These are phyloP conservation scores for Suillus hirtellus DNA, from an alignment of 768 basidiomycete species.

Conservation along the genomic window DNA sequence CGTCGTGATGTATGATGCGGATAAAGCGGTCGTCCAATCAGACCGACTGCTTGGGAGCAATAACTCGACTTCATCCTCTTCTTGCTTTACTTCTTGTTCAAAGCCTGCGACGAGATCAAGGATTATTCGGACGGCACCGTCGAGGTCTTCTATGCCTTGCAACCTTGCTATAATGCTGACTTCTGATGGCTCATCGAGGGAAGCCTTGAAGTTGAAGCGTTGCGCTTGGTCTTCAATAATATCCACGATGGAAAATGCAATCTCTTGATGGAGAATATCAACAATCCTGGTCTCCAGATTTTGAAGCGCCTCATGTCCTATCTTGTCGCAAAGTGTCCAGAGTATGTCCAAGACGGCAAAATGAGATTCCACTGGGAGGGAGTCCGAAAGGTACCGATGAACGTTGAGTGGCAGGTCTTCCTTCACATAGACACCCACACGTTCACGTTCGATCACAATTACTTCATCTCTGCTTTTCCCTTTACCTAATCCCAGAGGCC, in stretches of 20 bases:
- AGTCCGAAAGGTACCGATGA: constrained; percentile 48
- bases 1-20: constrained; percentile 60
- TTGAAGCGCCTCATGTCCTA: constrained; percentile 59
- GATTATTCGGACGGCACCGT: constrained; percentile 52
- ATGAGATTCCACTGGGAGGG: constrained; percentile 47
- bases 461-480: constrained; percentile 43
- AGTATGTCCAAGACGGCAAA: constrained; percentile 59
- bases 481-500: constrained; percentile 70
- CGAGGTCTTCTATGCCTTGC: constrained; percentile 55
- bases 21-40: constrained; percentile 62
- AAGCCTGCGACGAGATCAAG: constrained; percentile 75
- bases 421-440: constrained; percentile 58
- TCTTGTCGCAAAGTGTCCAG: constrained; percentile 60
- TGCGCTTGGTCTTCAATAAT: constrained; percentile 67
- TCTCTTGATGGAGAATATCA: constrained; percentile 74
- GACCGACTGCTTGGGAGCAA: constrained; percentile 54
- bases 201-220: constrained; percentile 51
- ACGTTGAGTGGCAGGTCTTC: constrained; percentile 71
- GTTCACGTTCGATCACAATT: constrained; percentile 75
- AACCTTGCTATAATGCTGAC: constrained; percentile 65
- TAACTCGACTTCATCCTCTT: constrained; percentile 68
- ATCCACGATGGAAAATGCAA: constrained; percentile 75
- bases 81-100: constrained; percentile 68
- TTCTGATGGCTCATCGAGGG: constrained; percentile 57
- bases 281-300: constrained; percentile 58